Conservation (phyloP, 2,329 filamentous ascomycete genomes). For the Ceratocystis cacaofunesta region DNA sequence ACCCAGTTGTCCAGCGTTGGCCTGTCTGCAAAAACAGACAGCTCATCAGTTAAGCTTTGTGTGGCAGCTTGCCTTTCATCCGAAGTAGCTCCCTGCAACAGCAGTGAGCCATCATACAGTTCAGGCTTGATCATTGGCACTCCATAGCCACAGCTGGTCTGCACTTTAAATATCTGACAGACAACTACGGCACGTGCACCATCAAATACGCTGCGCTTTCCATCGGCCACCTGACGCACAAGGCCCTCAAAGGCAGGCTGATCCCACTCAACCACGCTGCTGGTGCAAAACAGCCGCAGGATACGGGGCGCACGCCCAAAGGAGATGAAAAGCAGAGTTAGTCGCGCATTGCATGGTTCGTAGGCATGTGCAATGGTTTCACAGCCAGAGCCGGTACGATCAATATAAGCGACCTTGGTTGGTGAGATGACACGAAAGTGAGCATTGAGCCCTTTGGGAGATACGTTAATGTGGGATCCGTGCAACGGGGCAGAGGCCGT, state of each 20-base stretch:
- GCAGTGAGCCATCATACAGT: conserved; percentile 22
- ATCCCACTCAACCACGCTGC: conserved; percentile 45
- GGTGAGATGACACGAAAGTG: conserved; percentile 46
- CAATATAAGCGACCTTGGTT: conserved; percentile 54
- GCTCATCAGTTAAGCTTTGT: conserved; percentile 22
- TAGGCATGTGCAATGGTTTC: conserved; percentile 65
- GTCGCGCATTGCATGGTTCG: conserved; percentile 49
- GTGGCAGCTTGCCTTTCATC: background rate
- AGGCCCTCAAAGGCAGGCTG: conserved; percentile 33
- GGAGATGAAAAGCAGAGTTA: conserved; percentile 60
- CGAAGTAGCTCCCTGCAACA: conserved; percentile 10
- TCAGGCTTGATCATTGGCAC: conserved; percentile 39
- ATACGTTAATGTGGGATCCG: conserved; percentile 59
- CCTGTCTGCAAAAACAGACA: conserved; percentile 36
- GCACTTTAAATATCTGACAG: conserved; percentile 47
- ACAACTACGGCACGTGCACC: conserved; percentile 46
- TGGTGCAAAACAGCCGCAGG: conserved; percentile 47
- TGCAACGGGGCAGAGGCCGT: conserved; percentile 54
- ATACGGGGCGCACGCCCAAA: conserved; percentile 47
- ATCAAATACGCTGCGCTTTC: conserved; percentile 26
- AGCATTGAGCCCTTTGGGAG: conserved; percentile 55
- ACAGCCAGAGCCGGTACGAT: conserved; percentile 58
- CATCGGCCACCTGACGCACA: conserved; percentile 30
- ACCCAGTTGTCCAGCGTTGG: conserved; percentile 41
- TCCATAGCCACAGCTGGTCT: conserved; percentile 52